Conservation (phyloP, 1,284 basidiomycete species). For the Agaricales sp. region DNA sequence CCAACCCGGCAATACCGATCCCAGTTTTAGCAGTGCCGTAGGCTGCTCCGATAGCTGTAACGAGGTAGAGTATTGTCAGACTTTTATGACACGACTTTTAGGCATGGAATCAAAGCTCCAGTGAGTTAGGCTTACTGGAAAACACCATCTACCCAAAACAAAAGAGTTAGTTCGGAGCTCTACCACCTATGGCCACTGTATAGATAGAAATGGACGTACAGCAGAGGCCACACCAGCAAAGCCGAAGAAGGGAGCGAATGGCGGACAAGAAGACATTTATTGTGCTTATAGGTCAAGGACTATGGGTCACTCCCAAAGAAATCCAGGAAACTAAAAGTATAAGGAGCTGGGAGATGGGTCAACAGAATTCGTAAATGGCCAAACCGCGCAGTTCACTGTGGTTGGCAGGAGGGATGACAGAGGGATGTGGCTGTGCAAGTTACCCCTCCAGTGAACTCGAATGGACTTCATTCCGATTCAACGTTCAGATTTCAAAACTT, state of each 20-base stretch:
- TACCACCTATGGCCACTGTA: conserved; percentile 3
- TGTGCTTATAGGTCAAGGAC: no score
- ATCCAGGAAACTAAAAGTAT: no score
- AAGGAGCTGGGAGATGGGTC: no score
- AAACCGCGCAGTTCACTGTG: no score
- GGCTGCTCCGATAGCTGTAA: conserved; percentile 81
- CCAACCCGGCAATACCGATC: conserved; percentile 95
- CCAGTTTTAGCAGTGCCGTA: conserved; percentile 97
- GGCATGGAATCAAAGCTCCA: conserved; percentile 6
- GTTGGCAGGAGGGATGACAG: no score
- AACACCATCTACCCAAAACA: conserved; percentile 61
- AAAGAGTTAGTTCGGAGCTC: conserved; percentile 6
- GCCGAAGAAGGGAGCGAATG: conserved; percentile 80
- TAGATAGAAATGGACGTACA: conserved; percentile 32
- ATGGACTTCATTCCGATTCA: no score
- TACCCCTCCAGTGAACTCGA: no score
- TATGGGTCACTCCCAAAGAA: no score
- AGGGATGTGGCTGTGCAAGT: no score
- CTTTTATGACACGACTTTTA: conserved; percentile 5
- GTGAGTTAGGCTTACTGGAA: conserved; percentile 51
- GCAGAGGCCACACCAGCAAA: conserved; percentile 77
- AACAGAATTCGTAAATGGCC: no score
- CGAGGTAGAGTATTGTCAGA: no score
- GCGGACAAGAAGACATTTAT: conserved; percentile 63
- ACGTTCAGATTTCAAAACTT: no score